Evolutionary conservation across 352 stramenopile species (phyloP), one percentile per base, ranked within the genome.

Genomic region (Phytopythium kandeliae): DNA sequence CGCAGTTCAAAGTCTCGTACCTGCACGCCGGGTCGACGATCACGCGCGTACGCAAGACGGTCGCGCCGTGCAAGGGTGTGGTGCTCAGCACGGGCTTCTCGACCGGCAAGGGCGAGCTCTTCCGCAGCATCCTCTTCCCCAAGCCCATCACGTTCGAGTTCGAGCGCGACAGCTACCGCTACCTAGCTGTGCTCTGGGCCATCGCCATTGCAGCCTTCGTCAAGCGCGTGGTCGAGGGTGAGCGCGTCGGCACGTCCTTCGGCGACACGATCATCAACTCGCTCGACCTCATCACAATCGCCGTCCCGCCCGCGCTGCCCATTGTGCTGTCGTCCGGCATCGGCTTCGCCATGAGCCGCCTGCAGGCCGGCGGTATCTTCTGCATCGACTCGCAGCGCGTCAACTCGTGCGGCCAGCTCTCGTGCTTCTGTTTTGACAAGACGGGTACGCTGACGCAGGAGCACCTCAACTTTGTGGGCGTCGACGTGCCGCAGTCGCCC

Each of bases 381-480:
- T 85, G 67, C 41, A 67, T 81, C 13, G 74, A 92, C 54, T 63
- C 71, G 2, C 59, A 80, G 53, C 74, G 69, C 5, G 86, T 95
- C 57, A 64, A 85, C 1, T 62, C 91, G 17, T 71, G 74, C 38
- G 83, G 83, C 17, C 92, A 92, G 57, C 76, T 92, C 2, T 73
- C 65, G 30, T 57, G 78, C 16, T 78, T 75, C 34, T 86, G 76
- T 51, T 94, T 94, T 62, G 84, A 94, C 57, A 94, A 94, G 51
- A 94, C 83, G 3, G 83, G 83, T 2, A 94, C 84, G 31, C 63
- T 94, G 17, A 94, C 84, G 24, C 78, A 91, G 49, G 63, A 91
- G 46, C 80, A 80, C 4, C 56, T 94, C 17, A 65, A 86, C 45
- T 92, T 88, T 55, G 30, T 80, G 15, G 72, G 72, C 17, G 57